phyloP scores from a whole-genome alignment of 2,329 filamentous ascomycete genomes.

The Colletotrichum tropicale region DNA sequence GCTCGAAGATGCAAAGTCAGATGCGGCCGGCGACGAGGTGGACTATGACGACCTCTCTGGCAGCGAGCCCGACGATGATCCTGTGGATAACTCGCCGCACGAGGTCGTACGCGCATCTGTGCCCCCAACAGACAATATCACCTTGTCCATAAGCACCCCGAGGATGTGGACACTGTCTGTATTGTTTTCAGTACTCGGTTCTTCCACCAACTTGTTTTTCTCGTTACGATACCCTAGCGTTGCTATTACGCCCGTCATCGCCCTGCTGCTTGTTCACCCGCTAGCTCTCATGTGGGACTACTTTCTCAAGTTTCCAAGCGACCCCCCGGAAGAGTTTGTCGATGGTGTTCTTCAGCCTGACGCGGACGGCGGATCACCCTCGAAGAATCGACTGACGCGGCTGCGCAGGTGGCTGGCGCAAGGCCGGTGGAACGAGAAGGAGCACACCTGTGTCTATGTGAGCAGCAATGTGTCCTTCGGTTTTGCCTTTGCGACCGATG shows the following conservation, averaged over 20 bases:
- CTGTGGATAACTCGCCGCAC: conserved; percentile 75
- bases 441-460: conserved; percentile 88
- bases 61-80: conserved; percentile 50
- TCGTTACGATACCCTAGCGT: conserved; percentile 89
- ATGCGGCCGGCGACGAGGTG: conserved; percentile 22
- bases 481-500: conserved; percentile 87
- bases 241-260: conserved; percentile 87
- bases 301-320: conserved; percentile 54
- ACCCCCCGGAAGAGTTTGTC: conserved; percentile 40
- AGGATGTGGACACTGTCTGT: conserved; percentile 87
- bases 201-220: conserved; percentile 87
- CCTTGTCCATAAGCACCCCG: conserved; percentile 84
- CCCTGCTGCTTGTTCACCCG: conserved; percentile 82
- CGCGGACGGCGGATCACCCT: not conserved
- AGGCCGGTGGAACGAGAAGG: conserved; percentile 85
- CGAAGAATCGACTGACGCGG: conserved; percentile 34
- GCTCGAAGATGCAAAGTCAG: conserved; percentile 38
- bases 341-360: conserved; percentile 32
- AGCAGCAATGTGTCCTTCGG: conserved; percentile 90
- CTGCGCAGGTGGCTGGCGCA: conserved; percentile 78
- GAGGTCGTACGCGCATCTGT: conserved; percentile 82
- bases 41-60: conserved; percentile 32
- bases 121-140: conserved; percentile 74
- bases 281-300: conserved; percentile 82
- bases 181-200: conserved; percentile 80